A percentile compares a stretch with the other conserved stretches of the same genome.
Evolutionary conservation across 139 green algal species (phyloP).

Genomic region (Micractinium sp.): DNA sequence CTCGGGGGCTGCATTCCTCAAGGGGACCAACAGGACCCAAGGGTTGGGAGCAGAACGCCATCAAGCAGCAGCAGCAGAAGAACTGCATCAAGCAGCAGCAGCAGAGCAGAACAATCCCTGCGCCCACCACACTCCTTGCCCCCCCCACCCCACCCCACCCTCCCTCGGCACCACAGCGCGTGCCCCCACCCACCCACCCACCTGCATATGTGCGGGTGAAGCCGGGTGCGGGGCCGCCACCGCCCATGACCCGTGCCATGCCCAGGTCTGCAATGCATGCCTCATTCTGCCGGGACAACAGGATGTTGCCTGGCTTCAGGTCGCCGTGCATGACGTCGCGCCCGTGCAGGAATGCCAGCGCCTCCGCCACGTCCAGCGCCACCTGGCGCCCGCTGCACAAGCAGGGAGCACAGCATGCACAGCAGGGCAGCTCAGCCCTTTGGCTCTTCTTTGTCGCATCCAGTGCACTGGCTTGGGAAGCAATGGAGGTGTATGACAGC

Average conservation of each 20-base stretch:
- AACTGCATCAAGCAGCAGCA: too few species aligned
- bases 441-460: too few species aligned
- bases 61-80: too few species aligned
- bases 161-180: background rate
- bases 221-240: background rate
- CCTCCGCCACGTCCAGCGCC: background rate
- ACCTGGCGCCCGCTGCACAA: background rate
- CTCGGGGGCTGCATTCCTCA: background rate
- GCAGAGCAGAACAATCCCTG: too few species aligned
- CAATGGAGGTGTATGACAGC: too few species aligned
- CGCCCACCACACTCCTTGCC: too few species aligned
- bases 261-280: background rate
- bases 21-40: too few species aligned
- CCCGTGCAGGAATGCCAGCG: slow-evolving; percentile 13
- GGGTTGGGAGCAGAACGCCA: too few species aligned
- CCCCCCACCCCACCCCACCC: too few species aligned
- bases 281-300: background rate
- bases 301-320: slow-evolving; percentile 1
- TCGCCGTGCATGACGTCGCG: background rate
- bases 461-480: too few species aligned
- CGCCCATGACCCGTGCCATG: background rate
- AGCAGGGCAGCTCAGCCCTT: too few species aligned
- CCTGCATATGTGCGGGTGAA: background rate
- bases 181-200: background rate
- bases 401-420: too few species aligned